Evolutionary conservation across 2,329 filamentous ascomycete species (phyloP), one percentile per base, ranked within the genome.

Genomic region (Colletotrichum magnum): DNA sequence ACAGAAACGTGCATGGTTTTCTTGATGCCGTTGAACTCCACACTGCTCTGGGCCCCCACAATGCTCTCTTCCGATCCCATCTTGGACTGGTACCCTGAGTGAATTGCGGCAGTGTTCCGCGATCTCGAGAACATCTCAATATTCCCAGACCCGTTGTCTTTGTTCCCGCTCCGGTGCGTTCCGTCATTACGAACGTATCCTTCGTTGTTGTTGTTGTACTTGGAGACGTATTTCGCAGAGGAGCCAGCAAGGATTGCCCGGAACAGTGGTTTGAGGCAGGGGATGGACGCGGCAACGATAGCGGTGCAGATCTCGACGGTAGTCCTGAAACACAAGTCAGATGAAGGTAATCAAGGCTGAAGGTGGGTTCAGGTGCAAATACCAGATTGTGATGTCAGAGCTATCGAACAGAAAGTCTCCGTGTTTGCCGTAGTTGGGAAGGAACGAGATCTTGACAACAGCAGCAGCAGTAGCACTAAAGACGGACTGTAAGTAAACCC

Each of bases 401-500:
- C 71, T 74, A 57, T 77, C 75, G 47, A 59, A 78, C 18, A 77
- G 67, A 32, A 76, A 77, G 60, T 78, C 76, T 18, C 73, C 74
- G 9, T 74, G 68, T 18, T 75, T 73, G 7, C 74, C 74, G 41
- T 75, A 76, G 16, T 65, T 58, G 12, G 61, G 28, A 7, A 78
- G 50, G 59, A 71, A 77, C 7, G 72, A 74, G 28, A 76, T 74
- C 48, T 76, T 77, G 56, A 77, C 68, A 16, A 77, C 74, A 45
- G 73, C 75, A 2, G 75, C 71, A 6, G 72, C 69, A 6, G 73
- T 73, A 9, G 75, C 76, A 51, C 65, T 71, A 6, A 1, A 6
- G 15, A 18, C n/a, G 0, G 4, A 12, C 6, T 1, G 15, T 39
- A n/a, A 57, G 28, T 26, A 41, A 18, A 4, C 1, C 32, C 3